Evolutionary conservation across 129 eudicot genomes (phyloP).

Genomic region (Tanacetum coccineum): DNA sequence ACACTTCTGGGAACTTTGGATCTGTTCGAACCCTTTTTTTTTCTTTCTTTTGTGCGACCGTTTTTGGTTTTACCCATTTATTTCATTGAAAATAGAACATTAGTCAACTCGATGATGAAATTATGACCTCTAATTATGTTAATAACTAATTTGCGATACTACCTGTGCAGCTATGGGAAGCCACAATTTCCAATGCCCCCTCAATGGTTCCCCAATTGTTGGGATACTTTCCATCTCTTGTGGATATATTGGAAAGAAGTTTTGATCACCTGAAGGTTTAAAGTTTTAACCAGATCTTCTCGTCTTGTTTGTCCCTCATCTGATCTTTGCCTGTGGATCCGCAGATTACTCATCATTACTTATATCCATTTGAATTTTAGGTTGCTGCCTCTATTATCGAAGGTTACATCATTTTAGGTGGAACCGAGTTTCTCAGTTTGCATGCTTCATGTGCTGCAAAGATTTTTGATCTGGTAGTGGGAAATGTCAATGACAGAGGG

Average conservation of each 20-base stretch:
- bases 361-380: conserved; percentile 32
- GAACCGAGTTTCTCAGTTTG: conserved; percentile 67
- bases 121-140: neutral
- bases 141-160: conserved; percentile 14
- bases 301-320: neutral
- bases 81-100: too few species aligned
- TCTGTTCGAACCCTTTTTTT: too few species aligned
- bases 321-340: neutral
- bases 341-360: conserved; percentile 1
- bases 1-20: too few species aligned
- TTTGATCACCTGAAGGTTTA: conserved; percentile 83
- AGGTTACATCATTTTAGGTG: conserved; percentile 78
- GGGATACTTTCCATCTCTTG: conserved; percentile 65
- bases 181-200: conserved; percentile 77
- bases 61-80: too few species aligned
- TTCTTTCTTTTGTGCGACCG: too few species aligned
- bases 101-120: neutral
- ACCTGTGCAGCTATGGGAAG: conserved; percentile 91
- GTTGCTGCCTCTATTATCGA: conserved; percentile 79
- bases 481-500: conserved; percentile 83
- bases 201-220: conserved; percentile 70
- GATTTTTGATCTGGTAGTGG: conserved; percentile 75
- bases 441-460: conserved; percentile 77
- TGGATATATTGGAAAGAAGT: conserved; percentile 87
- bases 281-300: conserved; percentile 26